Evolutionary conservation across 345 rosid species (phyloP).

Genomic region (Populus tremula): DNA sequence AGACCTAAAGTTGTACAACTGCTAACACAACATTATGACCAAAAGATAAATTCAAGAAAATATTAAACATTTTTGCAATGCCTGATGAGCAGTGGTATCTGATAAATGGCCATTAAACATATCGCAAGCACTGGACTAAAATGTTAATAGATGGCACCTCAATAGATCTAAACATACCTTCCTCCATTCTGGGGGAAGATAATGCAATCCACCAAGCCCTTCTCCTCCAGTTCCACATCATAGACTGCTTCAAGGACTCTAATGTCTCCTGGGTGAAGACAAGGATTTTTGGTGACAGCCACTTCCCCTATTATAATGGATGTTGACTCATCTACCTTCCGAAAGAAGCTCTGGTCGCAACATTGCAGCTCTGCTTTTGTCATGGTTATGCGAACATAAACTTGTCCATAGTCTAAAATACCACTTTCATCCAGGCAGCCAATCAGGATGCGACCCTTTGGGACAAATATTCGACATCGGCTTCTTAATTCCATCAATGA

Average conservation of each 20-base stretch:
- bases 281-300: conserved; percentile 88
- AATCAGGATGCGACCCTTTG: conserved; percentile 71
- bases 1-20: not conserved
- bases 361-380: conserved; percentile 58
- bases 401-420: conserved; percentile 74
- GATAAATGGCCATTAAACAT: not conserved
- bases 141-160: not conserved
- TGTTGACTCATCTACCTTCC: conserved; percentile 59
- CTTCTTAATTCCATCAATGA: conserved; percentile 62
- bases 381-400: conserved; percentile 64
- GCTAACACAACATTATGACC: not conserved
- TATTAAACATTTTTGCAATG: not conserved
- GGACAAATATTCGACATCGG: conserved; percentile 75
- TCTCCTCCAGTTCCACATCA: conserved; percentile 55
- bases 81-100: not conserved
- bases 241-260: conserved; percentile 85
- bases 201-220: conserved; percentile 67
- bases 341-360: conserved; percentile 51
- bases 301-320: conserved; percentile 64
- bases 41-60: not conserved
- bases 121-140: not conserved
- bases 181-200: conserved; percentile 81
- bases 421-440: conserved; percentile 92
- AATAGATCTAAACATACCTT: conserved; percentile 45
- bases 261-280: conserved; percentile 93